Evolutionary conservation across 495 filamentous ascomycete species (phyloP).

Genomic region (Aspergillus sclerotiicarbonarius): DNA sequence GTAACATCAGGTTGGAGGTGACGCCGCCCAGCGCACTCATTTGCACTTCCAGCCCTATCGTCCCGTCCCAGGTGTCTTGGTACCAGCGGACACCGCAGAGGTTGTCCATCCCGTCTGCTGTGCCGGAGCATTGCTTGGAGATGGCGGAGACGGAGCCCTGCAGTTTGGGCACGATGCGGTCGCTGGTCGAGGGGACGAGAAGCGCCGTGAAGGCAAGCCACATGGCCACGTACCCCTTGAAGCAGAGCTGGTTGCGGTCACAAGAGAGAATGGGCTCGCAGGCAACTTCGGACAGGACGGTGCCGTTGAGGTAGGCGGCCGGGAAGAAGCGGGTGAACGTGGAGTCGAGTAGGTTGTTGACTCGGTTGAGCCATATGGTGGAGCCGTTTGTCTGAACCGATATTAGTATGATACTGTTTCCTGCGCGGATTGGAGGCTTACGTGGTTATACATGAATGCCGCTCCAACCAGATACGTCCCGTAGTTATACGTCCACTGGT

Average conservation of each 20-base stretch:
- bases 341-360: conserved; percentile 51
- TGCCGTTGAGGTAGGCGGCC: conserved; percentile 36
- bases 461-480: conserved; percentile 66
- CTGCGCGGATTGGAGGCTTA: conserved; percentile 23
- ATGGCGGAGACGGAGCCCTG: conserved; percentile 61
- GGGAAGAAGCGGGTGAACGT: conserved; percentile 55
- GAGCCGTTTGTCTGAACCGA: conserved; percentile 43
- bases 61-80: conserved; percentile 59
- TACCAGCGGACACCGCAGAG: conserved; percentile 71
- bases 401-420: conserved; percentile 23
- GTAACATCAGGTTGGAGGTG: conserved; percentile 28
- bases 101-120: conserved; percentile 48
- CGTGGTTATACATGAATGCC: conserved; percentile 64
- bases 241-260: conserved; percentile 67
- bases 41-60: conserved; percentile 51
- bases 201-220: conserved; percentile 73
- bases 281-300: conserved; percentile 62
- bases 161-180: conserved; percentile 60
- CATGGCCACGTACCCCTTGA: conserved; percentile 73
- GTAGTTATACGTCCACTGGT: conserved; percentile 67
- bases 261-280: conserved; percentile 63
- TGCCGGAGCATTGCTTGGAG: conserved; percentile 52
- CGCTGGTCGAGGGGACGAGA: conserved; percentile 54
- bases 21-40: conserved; percentile 55
- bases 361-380: conserved; percentile 50